These are phyloP conservation scores for Kwoniella mangroviensis DNA, from an alignment of 768 basidiomycete species.

Conservation along the genomic window DNA sequence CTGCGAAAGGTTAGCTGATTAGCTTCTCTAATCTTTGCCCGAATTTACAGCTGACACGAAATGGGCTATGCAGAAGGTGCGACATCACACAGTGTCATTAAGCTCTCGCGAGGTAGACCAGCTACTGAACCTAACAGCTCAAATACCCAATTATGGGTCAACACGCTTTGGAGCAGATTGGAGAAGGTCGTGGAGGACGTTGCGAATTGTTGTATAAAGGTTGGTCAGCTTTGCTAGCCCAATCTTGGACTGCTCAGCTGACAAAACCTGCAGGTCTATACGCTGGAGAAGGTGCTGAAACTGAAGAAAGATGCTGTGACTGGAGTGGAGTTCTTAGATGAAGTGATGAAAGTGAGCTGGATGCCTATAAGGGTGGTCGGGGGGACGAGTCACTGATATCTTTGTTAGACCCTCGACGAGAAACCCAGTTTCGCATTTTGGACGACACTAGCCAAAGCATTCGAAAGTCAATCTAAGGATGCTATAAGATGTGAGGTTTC, in stretches of 20 bases:
- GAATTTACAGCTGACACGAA: background rate
- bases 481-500: slow-evolving; percentile 69
- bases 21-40: background rate
- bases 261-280: slow-evolving; percentile 71
- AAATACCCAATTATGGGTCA: slow-evolving; percentile 83
- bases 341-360: slow-evolving; percentile 81
- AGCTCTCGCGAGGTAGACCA: slow-evolving; percentile 37
- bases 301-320: slow-evolving; percentile 82
- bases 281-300: slow-evolving; percentile 88
- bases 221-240: slow-evolving; percentile 35
- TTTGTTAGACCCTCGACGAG: slow-evolving; percentile 74
- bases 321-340: slow-evolving; percentile 81
- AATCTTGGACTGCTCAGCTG: background rate
- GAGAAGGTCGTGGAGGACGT: slow-evolving; percentile 86
- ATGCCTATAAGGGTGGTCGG: too few species aligned
- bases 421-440: slow-evolving; percentile 92
- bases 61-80: slow-evolving; percentile 14
- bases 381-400: background rate
- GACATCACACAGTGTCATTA: slow-evolving; percentile 25
- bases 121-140: slow-evolving; percentile 82
- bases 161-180: slow-evolving; percentile 78
- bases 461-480: slow-evolving; percentile 83
- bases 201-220: slow-evolving; percentile 89
- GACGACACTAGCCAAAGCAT: slow-evolving; percentile 74
- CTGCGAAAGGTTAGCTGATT: slow-evolving; percentile 69